A percentile compares a stretch with the other conserved stretches of the same genome.
Evolutionary conservation across 1,139 yeast genomes (phyloP).

Genomic region (Sugiyamaella neomexicana): DNA sequence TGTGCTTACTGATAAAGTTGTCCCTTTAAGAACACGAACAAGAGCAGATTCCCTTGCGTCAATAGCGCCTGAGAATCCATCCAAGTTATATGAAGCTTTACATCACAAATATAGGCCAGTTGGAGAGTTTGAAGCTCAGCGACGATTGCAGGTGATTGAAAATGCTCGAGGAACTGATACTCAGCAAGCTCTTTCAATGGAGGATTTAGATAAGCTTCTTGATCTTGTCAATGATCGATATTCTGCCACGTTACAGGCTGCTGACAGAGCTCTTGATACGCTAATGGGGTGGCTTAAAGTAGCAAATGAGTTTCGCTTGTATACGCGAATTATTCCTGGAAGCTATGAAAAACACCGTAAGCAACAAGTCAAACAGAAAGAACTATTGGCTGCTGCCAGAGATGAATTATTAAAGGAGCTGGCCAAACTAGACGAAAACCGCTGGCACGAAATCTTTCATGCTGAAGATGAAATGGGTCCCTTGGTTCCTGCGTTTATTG

Average conservation of each 20-base stretch:
- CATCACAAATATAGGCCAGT: conserved; percentile 27
- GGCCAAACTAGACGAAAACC: conserved; percentile 13
- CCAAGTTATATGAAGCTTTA: conserved; percentile 21
- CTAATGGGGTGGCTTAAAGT: conserved; percentile 28
- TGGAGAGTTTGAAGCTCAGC: conserved; percentile 23
- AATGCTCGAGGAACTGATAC: conserved; percentile 13
- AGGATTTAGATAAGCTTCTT: conserved; percentile 28
- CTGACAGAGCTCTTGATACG: conserved; percentile 22
- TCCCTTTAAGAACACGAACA: conserved; percentile 12
- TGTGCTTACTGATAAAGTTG: conserved; percentile 18
- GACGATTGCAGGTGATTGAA: conserved; percentile 16
- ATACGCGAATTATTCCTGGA: conserved; percentile 15
- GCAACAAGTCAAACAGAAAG: conserved; percentile 16
- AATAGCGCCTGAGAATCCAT: conserved; percentile 4
- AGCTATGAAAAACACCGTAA: conserved; percentile 14
- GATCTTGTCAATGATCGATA: conserved; percentile 23
- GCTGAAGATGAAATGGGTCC: conserved; percentile 17
- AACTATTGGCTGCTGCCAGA: conserved; percentile 11
- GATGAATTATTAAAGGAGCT: conserved; percentile 14
- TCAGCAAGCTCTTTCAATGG: conserved; percentile 20
- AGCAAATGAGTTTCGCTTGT: conserved; percentile 27
- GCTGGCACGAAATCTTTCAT: conserved; percentile 16
- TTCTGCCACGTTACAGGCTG: conserved; percentile 19
- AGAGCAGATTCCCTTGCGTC: conserved; percentile 7
- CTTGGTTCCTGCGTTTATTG: conserved; percentile 19